Evolutionary conservation across 1,284 basidiomycete genomes (phyloP), one percentile per base, ranked within the genome.

Genomic region (Cystobasidium slooffiae): DNA sequence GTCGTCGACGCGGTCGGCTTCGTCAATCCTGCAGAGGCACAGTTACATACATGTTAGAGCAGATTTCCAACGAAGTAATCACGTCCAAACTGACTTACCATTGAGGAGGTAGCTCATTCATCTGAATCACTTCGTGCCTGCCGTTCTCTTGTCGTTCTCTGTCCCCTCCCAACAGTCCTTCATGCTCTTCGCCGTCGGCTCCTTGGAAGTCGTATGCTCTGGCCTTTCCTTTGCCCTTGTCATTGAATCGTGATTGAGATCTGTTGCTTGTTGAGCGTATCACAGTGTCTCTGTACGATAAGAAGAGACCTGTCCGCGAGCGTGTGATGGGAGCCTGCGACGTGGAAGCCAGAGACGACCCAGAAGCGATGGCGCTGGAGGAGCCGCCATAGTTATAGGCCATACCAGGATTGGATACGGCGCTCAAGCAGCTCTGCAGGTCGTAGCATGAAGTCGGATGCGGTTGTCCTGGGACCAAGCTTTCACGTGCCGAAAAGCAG

Each of bases 291-390:
- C 96, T 88, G 82, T 94, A 94, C 10, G 94, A 97, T 74, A 97
- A 90, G 83, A 97, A 99, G 80, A 97, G 88, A 65, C 94, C 88
- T 3, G 96, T 98, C 63, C 96, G 85, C 0, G 92, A 95, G 78
- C 96, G 90, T 20, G 91, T 94, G 9, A 74, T 53, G 37, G 66
- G 66, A 55, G 55, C 53, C 39, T 56, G 66, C 43, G 55, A 46
- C 37, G 53, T 8, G 37, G 66, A 24, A 22, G 53, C 53, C 53
- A 56, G 66, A 31, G 64, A 66, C 44, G 64, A 66, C 31, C 64
- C 53, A 9, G 64, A 66, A 18, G 49, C 64, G 39, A 53, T 14
- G 5, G 64, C 51, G 64, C 41, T 43, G 16, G 49, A 51, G 18
- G 64, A 52, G 37, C 41, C 31, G 14, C 49, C 46, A 39, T 66